phyloP scores from a whole-genome alignment of 2,329 filamentous ascomycete genomes.

The Pseudocercospora eumusae region DNA sequence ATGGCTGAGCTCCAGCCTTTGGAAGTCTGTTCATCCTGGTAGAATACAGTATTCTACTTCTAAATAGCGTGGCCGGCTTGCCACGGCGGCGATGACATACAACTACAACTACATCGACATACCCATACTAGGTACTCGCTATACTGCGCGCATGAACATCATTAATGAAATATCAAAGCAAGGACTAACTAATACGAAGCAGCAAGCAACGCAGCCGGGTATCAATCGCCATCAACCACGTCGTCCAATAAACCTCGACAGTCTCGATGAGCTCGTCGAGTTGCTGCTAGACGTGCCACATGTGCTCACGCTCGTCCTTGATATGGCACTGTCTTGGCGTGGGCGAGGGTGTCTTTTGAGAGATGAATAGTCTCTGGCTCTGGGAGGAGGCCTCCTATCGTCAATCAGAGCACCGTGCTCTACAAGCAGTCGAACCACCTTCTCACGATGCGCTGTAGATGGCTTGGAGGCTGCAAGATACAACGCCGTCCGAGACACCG shows the following conservation, averaged over 20 bases:
- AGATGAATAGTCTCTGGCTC: slow-evolving; percentile 11
- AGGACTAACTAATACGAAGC: too few species aligned
- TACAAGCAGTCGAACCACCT: slow-evolving; percentile 25
- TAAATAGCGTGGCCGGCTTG: not conserved
- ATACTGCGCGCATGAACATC: too few species aligned
- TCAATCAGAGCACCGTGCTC: slow-evolving; percentile 22
- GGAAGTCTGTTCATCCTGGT: too few species aligned
- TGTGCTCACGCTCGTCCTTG: slow-evolving; percentile 8
- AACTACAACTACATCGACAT: not conserved
- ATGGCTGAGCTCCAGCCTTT: not conserved
- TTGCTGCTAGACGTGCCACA: slow-evolving; percentile 11
- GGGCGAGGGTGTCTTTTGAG: not conserved
- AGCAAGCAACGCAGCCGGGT: not conserved
- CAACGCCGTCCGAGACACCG: slow-evolving; percentile 21
- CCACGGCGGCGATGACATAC: not conserved
- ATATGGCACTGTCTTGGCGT: slow-evolving; percentile 2
- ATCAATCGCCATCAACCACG: not conserved
- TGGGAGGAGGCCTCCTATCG: slow-evolving; percentile 12
- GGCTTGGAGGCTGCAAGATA: slow-evolving; percentile 27
- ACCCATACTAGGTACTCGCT: too few species aligned
- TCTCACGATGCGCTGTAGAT: slow-evolving; percentile 16
- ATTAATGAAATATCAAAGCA: too few species aligned
- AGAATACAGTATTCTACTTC: too few species aligned
- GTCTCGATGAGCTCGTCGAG: slow-evolving; percentile 11
- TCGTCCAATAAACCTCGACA: slow-evolving; percentile 9